phyloP scores from a whole-genome alignment of 768 basidiomycete genomes.

The Lactarius hatsudake region DNA sequence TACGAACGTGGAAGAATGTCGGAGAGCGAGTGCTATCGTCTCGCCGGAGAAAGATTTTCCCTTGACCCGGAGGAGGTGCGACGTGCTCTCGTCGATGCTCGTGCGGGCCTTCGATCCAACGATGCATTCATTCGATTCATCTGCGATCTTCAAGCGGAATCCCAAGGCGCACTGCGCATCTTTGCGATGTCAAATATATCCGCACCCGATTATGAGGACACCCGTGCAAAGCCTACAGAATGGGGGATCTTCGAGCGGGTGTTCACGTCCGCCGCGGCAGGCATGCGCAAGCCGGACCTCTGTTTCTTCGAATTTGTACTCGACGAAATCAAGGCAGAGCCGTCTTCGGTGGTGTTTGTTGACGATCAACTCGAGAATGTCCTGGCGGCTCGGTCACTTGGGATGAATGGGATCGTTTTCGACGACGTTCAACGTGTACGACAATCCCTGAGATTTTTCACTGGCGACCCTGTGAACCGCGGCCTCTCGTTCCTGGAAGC shows the following conservation, averaged over 20 bases:
- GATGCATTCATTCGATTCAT: conserved; percentile 45
- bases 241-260: conserved; percentile 50
- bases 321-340: conserved; percentile 44
- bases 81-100: conserved; percentile 46
- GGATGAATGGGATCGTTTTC: conserved; percentile 54
- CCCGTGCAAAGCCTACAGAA: conserved; percentile 44
- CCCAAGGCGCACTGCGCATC: conserved; percentile 38
- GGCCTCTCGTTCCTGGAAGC: conserved; percentile 41
- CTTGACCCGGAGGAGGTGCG: conserved; percentile 41
- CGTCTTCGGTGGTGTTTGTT: conserved; percentile 49
- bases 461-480: conserved; percentile 46
- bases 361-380: conserved; percentile 63
- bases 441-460: conserved; percentile 46
- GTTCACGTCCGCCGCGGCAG: conserved; percentile 51
- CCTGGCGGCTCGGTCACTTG: conserved; percentile 53
- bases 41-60: conserved; percentile 40
- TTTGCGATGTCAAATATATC: conserved; percentile 64
- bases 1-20: conserved; percentile 48
- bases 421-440: conserved; percentile 42
- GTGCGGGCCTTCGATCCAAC: conserved; percentile 47
- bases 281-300: conserved; percentile 56
- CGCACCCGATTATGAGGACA: conserved; percentile 46
- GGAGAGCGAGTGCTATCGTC: conserved; percentile 45
- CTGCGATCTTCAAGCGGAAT: conserved; percentile 43
- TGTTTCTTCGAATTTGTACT: conserved; percentile 54